These are phyloP conservation scores for Metschnikowia sp. DNA, from an alignment of 805 yeast species.

Conservation along the genomic window DNA sequence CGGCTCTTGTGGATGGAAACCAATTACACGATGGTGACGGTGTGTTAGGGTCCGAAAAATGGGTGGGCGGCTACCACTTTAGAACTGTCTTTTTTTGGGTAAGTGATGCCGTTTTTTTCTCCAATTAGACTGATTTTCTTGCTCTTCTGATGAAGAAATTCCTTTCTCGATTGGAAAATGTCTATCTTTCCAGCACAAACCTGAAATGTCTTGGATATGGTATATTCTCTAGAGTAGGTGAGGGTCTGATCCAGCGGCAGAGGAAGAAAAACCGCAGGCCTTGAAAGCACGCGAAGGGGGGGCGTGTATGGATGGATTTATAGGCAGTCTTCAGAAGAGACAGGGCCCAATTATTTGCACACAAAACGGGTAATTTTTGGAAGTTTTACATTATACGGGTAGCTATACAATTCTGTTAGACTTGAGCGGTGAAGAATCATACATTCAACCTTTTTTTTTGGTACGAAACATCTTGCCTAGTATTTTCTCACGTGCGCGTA, in stretches of 20 bases:
- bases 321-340: background rate
- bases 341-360: background rate
- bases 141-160: background rate
- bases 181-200: too few species aligned
- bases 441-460: too few species aligned
- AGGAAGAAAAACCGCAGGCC: slow-evolving; percentile 5
- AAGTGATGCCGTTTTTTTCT: too few species aligned
- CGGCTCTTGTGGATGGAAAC: too few species aligned
- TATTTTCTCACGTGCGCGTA: too few species aligned
- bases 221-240: slow-evolving; percentile 2
- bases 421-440: too few species aligned
- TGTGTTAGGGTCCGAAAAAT: background rate
- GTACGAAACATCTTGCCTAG: too few species aligned
- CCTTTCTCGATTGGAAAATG: background rate
- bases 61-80: background rate
- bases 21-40: background rate
- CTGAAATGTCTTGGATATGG: too few species aligned
- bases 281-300: slow-evolving; percentile 3
- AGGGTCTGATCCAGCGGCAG: slow-evolving; percentile 3
- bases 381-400: too few species aligned
- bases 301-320: slow-evolving; percentile 3
- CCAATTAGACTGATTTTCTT: too few species aligned
- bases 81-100: background rate
- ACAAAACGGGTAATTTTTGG: background rate
- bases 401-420: too few species aligned